phyloP scores from a whole-genome alignment of 768 basidiomycete genomes.

The Termitomyces heimii region DNA sequence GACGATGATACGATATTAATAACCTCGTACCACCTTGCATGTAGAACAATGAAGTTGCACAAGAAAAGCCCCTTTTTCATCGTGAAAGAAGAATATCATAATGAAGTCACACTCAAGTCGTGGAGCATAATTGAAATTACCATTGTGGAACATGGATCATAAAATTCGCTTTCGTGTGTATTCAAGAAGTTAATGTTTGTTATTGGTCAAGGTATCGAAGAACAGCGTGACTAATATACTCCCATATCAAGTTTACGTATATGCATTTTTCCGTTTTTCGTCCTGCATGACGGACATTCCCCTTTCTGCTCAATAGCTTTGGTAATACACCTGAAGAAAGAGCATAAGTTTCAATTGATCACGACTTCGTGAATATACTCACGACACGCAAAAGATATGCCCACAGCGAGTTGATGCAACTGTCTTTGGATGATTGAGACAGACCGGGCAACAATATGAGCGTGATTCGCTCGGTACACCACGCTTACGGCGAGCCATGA shows the following conservation, averaged over 20 bases:
- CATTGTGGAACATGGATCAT: too few species aligned
- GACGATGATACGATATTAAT: too few species aligned
- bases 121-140: too few species aligned
- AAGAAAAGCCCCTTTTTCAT: too few species aligned
- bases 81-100: too few species aligned
- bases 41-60: background rate
- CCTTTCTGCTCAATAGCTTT: constrained; percentile 4
- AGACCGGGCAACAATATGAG: constrained; percentile 6
- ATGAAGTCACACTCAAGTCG: too few species aligned
- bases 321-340: background rate
- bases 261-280: background rate
- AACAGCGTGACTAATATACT: background rate
- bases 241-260: constrained; percentile 6
- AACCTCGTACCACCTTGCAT: too few species aligned
- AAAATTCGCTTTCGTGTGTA: too few species aligned
- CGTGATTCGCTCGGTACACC: background rate
- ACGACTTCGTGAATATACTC: background rate
- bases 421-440: background rate
- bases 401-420: constrained; percentile 6
- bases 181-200: background rate
- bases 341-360: background rate
- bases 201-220: background rate
- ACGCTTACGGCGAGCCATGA: constrained; percentile 9
- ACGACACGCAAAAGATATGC: constrained; percentile 9
- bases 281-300: constrained; percentile 5